phyloP scores from a whole-genome alignment of 345 rosid species.

The Zanthoxylum bungeanum region DNA sequence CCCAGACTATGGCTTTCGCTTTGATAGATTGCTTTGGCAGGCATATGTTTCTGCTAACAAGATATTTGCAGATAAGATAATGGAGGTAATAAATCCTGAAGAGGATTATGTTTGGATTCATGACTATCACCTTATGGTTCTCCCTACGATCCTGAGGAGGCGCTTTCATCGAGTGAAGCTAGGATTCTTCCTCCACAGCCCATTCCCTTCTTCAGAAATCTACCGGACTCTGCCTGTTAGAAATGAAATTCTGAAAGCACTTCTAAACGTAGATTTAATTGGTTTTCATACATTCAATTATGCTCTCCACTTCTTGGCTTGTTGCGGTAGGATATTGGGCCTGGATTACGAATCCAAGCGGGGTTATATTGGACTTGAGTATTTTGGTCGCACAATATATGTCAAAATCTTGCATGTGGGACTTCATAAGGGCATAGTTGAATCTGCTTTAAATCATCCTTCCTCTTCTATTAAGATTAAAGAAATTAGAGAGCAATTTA shows the following conservation, averaged over 20 bases:
- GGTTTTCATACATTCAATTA: conserved; percentile 53
- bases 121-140: conserved; percentile 52
- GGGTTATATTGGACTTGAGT: conserved; percentile 48
- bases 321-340: conserved; percentile 51
- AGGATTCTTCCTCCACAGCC: conserved; percentile 53
- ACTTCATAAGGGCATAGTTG: conserved; percentile 45
- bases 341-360: conserved; percentile 48
- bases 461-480: conserved; percentile 34
- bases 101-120: conserved; percentile 51
- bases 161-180: conserved; percentile 43
- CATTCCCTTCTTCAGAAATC: conserved; percentile 50
- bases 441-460: conserved; percentile 41
- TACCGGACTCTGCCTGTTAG: conserved; percentile 48
- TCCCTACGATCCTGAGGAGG: conserved; percentile 44
- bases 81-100: conserved; percentile 40
- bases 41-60: conserved; percentile 51
- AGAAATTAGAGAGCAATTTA: conserved; percentile 38
- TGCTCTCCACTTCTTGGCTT: conserved; percentile 46
- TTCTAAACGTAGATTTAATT: conserved; percentile 44
- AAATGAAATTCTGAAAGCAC: conserved; percentile 37
- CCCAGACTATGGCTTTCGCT: conserved; percentile 44
- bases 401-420: conserved; percentile 48
- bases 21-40: conserved; percentile 40
- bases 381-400: conserved; percentile 45
- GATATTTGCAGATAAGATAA: conserved; percentile 44